phyloP scores from a whole-genome alignment of 2,329 filamentous ascomycete genomes.

The Pochonia chlamydosporia region DNA sequence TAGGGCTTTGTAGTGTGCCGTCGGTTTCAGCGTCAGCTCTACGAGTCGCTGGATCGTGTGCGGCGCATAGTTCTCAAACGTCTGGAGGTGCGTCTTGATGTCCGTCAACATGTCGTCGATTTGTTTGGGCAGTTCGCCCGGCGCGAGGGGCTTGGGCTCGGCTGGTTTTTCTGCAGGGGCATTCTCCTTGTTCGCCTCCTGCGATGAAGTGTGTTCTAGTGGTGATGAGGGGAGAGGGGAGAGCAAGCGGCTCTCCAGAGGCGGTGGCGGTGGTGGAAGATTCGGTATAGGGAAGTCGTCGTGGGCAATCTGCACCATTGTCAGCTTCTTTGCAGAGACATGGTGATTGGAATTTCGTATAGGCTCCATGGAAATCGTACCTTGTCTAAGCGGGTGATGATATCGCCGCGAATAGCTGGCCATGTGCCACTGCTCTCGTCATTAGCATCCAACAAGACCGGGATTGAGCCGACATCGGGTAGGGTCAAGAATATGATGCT shows the following conservation, averaged over 20 bases:
- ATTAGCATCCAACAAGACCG: constrained; percentile 9
- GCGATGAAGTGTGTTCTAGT: constrained; percentile 36
- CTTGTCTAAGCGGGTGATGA: constrained; percentile 64
- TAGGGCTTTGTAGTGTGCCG: constrained; percentile 72
- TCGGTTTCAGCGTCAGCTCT: constrained; percentile 75
- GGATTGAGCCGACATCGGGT: constrained; percentile 14
- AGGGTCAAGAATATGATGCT: constrained; percentile 19
- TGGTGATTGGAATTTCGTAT: neutral
- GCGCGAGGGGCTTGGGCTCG: constrained; percentile 24
- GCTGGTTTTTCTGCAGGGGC: constrained; percentile 37
- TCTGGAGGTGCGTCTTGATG: constrained; percentile 56
- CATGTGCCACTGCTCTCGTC: constrained; percentile 55
- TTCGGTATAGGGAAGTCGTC: constrained; percentile 69
- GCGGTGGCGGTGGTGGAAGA: constrained; percentile 40
- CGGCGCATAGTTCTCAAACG: constrained; percentile 71
- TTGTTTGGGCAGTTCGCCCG: constrained; percentile 54
- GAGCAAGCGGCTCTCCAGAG: constrained; percentile 23
- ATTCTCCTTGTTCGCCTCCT: constrained; percentile 66
- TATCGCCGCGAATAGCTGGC: constrained; percentile 58
- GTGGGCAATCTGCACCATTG: constrained; percentile 57
- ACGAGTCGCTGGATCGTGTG: constrained; percentile 90
- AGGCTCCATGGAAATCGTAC: constrained; percentile 23
- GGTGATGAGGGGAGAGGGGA: constrained; percentile 42
- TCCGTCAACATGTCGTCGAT: constrained; percentile 56
- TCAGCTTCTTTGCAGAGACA: constrained; percentile 9